A percentile compares a stretch with the other conserved stretches of the same genome.
phyloP scores from a whole-genome alignment of 176 grass and related monocot species.

The Aegilops bicornis region DNA sequence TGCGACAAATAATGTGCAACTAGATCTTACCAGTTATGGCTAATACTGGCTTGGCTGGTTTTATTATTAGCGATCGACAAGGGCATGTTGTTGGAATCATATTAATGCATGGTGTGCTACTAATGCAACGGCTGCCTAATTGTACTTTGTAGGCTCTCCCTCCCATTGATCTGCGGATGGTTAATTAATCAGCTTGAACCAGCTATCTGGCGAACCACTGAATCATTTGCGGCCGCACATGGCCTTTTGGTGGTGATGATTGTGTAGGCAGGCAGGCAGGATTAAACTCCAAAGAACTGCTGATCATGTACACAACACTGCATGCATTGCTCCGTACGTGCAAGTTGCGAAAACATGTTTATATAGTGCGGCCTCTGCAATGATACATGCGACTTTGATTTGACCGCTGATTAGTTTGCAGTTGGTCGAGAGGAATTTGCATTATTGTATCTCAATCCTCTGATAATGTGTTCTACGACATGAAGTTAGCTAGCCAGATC shows the following conservation, averaged over 20 bases:
- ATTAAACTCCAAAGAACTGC: too few species aligned
- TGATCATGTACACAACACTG: background rate
- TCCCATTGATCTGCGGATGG: background rate
- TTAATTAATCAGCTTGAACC: too few species aligned
- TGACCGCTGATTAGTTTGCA: background rate
- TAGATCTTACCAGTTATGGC: constrained; percentile 1
- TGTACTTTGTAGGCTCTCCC: background rate
- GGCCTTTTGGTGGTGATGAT: background rate
- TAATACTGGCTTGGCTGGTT: too few species aligned
- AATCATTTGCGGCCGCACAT: constrained; percentile 41
- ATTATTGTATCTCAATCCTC: background rate
- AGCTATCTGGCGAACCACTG: background rate
- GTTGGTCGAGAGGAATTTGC: background rate
- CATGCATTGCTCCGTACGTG: background rate
- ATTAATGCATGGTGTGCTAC: background rate
- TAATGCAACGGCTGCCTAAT: background rate
- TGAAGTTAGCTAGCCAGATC: too few species aligned
- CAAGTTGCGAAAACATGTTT: background rate
- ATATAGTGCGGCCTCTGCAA: background rate
- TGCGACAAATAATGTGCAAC: background rate
- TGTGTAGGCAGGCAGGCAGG: too few species aligned
- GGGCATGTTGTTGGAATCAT: constrained; percentile 9
- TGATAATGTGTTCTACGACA: background rate
- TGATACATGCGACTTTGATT: background rate
- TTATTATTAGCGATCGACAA: background rate